Conservation (phyloP, 257 asterid genomes). For the Solanum boliviense region DNA sequence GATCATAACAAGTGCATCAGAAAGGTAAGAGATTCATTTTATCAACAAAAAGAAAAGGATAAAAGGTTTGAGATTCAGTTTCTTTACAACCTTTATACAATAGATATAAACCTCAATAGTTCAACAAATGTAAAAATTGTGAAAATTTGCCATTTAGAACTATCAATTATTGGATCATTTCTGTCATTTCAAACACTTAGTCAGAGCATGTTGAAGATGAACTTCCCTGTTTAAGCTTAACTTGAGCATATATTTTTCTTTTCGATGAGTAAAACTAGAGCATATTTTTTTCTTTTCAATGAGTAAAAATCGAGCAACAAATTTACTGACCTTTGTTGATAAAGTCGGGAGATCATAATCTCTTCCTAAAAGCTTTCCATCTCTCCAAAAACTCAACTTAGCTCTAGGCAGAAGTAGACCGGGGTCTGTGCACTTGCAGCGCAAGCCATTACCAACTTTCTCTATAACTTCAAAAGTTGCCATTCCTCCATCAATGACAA, state of each 20-base stretch:
- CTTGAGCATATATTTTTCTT: no score
- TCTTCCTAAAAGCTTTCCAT: conserved; percentile 50
- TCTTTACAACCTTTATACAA: background rate
- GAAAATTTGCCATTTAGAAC: background rate
- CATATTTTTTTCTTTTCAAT: background rate
- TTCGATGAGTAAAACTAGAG: background rate
- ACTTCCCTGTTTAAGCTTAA: background rate
- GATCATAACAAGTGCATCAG: background rate
- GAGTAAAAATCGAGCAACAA: background rate
- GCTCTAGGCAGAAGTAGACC: conserved; percentile 78
- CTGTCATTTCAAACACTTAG: background rate
- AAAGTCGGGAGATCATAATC: conserved; percentile 57
- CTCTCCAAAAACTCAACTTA: conserved; percentile 79
- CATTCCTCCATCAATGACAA: conserved; percentile 89
- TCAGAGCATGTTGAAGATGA: background rate
- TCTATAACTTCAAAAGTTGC: conserved; percentile 64
- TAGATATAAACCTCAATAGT: background rate
- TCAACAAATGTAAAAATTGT: background rate
- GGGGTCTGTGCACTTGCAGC: conserved; percentile 69
- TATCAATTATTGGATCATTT: background rate
- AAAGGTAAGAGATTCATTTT: background rate
- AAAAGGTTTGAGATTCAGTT: background rate
- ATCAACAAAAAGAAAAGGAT: background rate
- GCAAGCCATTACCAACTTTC: conserved; percentile 56
- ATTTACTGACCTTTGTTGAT: conserved; percentile 39